Percentiles rank a stretch among this genome's conserved stretches.
Evolutionary conservation across 495 filamentous ascomycete genomes (phyloP).

Genomic region (Annulohypoxylon nitens): DNA sequence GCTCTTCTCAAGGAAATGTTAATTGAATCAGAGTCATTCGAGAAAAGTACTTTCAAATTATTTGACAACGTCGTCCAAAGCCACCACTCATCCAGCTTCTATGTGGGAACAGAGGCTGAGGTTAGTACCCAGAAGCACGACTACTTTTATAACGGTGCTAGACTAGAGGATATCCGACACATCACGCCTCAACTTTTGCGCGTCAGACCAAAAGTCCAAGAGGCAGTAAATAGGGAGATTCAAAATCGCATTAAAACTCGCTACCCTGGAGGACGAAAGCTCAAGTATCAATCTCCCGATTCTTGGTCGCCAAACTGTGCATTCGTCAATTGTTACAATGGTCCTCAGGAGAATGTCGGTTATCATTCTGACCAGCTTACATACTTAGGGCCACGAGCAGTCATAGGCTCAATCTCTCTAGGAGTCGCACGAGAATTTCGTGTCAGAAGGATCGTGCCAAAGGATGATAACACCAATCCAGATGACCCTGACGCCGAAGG

Average conservation of each 20-base stretch:
- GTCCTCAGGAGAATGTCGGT: slow-evolving; percentile 82
- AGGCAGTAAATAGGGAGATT: slow-evolving; percentile 80
- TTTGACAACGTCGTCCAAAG: slow-evolving; percentile 87
- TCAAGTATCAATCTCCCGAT: slow-evolving; percentile 78
- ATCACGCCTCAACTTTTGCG: slow-evolving; percentile 77
- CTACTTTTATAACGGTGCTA: slow-evolving; percentile 86
- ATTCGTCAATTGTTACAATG: slow-evolving; percentile 93
- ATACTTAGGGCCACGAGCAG: slow-evolving; percentile 86
- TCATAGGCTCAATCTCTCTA: slow-evolving; percentile 91
- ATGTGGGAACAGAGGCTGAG: slow-evolving; percentile 77
- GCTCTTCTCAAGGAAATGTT: slow-evolving; percentile 80
- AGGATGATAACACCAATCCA: slow-evolving; percentile 51
- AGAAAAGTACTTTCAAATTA: slow-evolving; percentile 79
- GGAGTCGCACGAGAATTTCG: slow-evolving; percentile 94
- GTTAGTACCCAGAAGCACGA: slow-evolving; percentile 74
- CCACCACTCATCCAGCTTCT: slow-evolving; percentile 85
- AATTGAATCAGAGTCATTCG: slow-evolving; percentile 79
- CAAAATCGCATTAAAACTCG: slow-evolving; percentile 70
- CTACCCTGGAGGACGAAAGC: slow-evolving; percentile 74
- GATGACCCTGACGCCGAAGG: slow-evolving; percentile 73
- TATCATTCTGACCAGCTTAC: slow-evolving; percentile 94
- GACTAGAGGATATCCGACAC: slow-evolving; percentile 77
- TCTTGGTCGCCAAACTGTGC: slow-evolving; percentile 89
- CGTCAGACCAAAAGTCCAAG: slow-evolving; percentile 74
- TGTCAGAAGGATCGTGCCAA: slow-evolving; percentile 77